Evolutionary conservation across 257 asterid genomes (phyloP).

Genomic region (Solanum etuberosum): DNA sequence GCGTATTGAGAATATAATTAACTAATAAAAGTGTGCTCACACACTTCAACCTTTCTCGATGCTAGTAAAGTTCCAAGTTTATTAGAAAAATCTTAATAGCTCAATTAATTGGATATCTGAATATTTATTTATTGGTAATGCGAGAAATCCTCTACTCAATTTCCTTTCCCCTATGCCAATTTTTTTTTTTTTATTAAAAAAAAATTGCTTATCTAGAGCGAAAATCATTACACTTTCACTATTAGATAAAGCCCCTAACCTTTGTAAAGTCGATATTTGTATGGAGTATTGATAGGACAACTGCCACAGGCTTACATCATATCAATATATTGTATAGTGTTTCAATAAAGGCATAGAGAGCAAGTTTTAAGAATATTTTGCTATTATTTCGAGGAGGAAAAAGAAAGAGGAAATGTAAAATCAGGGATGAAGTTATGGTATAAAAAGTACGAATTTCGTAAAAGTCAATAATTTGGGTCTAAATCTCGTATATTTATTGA

Average conservation of each 20-base stretch:
- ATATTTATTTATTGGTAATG: background rate
- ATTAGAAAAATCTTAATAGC: background rate
- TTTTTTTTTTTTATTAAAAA: background rate
- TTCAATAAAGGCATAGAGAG: background rate
- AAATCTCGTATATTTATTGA: background rate
- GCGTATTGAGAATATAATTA: too few species aligned
- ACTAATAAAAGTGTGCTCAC: too few species aligned
- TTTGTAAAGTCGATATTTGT: too few species aligned
- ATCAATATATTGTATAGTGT: background rate
- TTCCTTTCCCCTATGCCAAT: background rate
- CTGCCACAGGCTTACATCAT: background rate
- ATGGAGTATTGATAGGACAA: too few species aligned
- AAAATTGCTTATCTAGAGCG: background rate
- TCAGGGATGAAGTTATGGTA: background rate
- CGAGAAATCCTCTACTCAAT: background rate
- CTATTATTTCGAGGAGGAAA: background rate
- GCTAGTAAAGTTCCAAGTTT: background rate
- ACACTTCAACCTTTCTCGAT: background rate
- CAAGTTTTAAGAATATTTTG: background rate
- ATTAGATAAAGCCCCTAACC: background rate
- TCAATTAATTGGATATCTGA: background rate
- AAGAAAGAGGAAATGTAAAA: background rate
- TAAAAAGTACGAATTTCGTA: background rate
- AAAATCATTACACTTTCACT: background rate
- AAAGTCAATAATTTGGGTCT: background rate